Conservation (phyloP, 2,329 filamentous ascomycete genomes). For the Fusarium tricinctum region DNA sequence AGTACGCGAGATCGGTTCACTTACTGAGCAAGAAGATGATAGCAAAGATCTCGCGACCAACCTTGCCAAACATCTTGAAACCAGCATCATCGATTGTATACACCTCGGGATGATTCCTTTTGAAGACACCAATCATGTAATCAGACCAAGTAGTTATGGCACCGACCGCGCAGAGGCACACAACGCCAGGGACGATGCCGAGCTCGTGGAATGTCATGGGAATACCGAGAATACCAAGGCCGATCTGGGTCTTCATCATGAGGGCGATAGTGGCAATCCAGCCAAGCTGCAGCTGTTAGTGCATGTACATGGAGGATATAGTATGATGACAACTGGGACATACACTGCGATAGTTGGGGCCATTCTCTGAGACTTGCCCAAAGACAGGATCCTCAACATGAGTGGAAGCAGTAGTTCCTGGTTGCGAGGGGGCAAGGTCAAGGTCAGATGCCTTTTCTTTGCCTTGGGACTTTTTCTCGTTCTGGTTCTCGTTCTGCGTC, state of each 20-base stretch:
- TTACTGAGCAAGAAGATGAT: conserved; percentile 54
- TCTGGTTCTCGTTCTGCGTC: neutral
- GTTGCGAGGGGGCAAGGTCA: conserved; percentile 16
- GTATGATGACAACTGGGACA: neutral
- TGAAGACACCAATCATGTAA: conserved; percentile 66
- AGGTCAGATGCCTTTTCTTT: conserved; percentile 9
- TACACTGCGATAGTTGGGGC: conserved; percentile 52
- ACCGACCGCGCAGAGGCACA: conserved; percentile 58
- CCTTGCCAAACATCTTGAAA: conserved; percentile 60
- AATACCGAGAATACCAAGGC: conserved; percentile 64
- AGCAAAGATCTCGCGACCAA: conserved; percentile 60
- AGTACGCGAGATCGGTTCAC: neutral
- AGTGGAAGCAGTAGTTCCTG: neutral
- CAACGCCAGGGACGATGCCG: conserved; percentile 64
- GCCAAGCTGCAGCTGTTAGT: conserved; percentile 52
- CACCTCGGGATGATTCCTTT: conserved; percentile 62
- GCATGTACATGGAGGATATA: no score
- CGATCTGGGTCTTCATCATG: conserved; percentile 63
- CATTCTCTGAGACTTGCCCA: conserved; percentile 45
- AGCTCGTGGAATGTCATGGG: conserved; percentile 61
- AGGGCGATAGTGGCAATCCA: conserved; percentile 59
- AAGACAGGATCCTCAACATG: conserved; percentile 36
- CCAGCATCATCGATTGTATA: conserved; percentile 68
- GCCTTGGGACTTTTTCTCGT: neutral
- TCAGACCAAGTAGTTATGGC: conserved; percentile 63